Evolutionary conservation across 495 filamentous ascomycete species (phyloP).

Genomic region (Penicillium cosmopolitanum): DNA sequence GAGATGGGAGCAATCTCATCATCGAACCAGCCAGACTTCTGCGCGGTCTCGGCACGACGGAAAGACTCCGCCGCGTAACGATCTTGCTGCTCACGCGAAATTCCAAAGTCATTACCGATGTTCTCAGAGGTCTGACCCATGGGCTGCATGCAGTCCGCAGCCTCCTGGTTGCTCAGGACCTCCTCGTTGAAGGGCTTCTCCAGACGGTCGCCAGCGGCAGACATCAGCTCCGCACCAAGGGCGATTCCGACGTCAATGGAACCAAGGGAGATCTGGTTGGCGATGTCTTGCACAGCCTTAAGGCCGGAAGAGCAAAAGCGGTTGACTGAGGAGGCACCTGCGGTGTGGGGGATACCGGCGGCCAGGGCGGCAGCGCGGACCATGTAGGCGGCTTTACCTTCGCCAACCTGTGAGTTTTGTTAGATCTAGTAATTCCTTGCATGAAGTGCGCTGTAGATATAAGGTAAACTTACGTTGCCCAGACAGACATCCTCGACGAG

Average conservation of each 20-base stretch:
- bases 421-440: not conserved
- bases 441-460: too few relatives aligned
- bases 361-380: slow-evolving; percentile 85
- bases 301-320: slow-evolving; percentile 97
- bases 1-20: slow-evolving; percentile 93
- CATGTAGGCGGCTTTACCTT: slow-evolving; percentile 87
- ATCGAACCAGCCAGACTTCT: slow-evolving; percentile 91
- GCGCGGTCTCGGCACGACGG: slow-evolving; percentile 81
- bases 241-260: slow-evolving; percentile 87
- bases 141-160: slow-evolving; percentile 83
- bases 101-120: slow-evolving; percentile 87
- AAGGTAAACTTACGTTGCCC: slow-evolving; percentile 71
- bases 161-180: slow-evolving; percentile 75
- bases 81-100: slow-evolving; percentile 80
- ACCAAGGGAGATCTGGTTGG: slow-evolving; percentile 79
- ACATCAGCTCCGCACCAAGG: slow-evolving; percentile 88
- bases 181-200: slow-evolving; percentile 76
- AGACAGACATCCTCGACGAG: slow-evolving; percentile 90
- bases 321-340: slow-evolving; percentile 79
- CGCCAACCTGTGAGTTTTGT: slow-evolving; percentile 67
- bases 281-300: slow-evolving; percentile 92
- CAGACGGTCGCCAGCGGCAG: slow-evolving; percentile 65
- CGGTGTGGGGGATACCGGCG: slow-evolving; percentile 92
- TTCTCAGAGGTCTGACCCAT: slow-evolving; percentile 99
- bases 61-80: slow-evolving; percentile 84